Evolutionary conservation across 2,329 filamentous ascomycete species (phyloP), one percentile per base, ranked within the genome.

Genomic region (Beauveria asiatica): DNA sequence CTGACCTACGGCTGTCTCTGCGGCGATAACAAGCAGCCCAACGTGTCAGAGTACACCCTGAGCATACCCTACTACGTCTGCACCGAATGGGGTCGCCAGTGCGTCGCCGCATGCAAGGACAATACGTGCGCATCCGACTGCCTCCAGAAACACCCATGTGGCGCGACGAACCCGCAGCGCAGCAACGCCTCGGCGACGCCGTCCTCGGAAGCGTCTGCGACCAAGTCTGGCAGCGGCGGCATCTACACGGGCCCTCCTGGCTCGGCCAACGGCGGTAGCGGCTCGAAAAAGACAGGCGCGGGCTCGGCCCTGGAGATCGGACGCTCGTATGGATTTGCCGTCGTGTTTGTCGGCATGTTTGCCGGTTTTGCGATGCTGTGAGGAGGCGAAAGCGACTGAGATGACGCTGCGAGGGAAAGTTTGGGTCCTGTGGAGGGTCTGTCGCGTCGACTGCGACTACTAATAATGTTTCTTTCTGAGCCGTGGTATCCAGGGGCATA

Each of bases 11-110:
- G 80, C 64, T 94, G 89, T 72, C 77, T 90, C 66, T 94, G 89
- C 77, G 79, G 80, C 64, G 80, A 88, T 70, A 82, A 83, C 70
- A 71, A 80, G 63, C 75, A 81, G 57, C 89, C 89, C 65, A 92
- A 92, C 74, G 75, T 90, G 53, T 84, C 86, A 68, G 81, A 92
- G 74, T 94, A 88, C 80, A 87, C 86, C 21, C 80, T 90, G 66
- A 92, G 89, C 1, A 78, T 94, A 27, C 89, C 90, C 39, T 93
- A 84, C 80, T 90, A 86, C 75, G 80, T 85, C 67, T 94, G 89
- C 81, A 80, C 80, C 51, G 80, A 88, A 74, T 90, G 82, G 80
- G 86, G 83, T 67, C 84, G 77, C 70, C 83, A 90, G 73, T 91
- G 88, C 71, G 84, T 88, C 13, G 69, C 65, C 2, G 73, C 63